Conservation (phyloP, 2,329 filamentous ascomycete genomes). For the Trichoderma arundinaceum region DNA sequence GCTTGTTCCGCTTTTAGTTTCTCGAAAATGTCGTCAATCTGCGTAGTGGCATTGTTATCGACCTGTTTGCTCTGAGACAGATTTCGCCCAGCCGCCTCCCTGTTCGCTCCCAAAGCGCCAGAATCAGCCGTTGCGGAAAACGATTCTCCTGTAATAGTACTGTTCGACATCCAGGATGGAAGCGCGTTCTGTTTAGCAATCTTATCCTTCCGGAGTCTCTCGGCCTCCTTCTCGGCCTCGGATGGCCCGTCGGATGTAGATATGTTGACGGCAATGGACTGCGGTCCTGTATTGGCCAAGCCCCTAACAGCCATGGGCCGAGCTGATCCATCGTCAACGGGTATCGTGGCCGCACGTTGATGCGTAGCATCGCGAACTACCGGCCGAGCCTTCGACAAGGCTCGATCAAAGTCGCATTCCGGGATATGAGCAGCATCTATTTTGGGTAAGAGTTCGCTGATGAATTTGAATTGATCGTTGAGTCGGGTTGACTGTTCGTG, state of each 20-base stretch:
- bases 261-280: constrained; percentile 72
- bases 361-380: constrained; percentile 71
- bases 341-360: constrained; percentile 65
- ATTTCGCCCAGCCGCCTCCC: constrained; percentile 56
- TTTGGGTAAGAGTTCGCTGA: constrained; percentile 75
- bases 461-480: constrained; percentile 80
- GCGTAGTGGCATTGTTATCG: constrained; percentile 59
- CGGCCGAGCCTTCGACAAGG: constrained; percentile 65
- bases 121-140: constrained; percentile 49
- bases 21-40: constrained; percentile 71
- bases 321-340: constrained; percentile 58
- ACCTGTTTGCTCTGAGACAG: constrained; percentile 46
- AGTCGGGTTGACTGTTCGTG: constrained; percentile 75
- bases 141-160: constrained; percentile 69
- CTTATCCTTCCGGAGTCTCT: constrained; percentile 68
- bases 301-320: constrained; percentile 73
- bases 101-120: constrained; percentile 40
- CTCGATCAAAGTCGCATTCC: constrained; percentile 74
- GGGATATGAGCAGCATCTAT: constrained; percentile 78
- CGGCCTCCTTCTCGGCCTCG: constrained; percentile 69
- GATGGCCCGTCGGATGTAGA: constrained; percentile 69
- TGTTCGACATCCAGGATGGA: constrained; percentile 73
- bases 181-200: constrained; percentile 71
- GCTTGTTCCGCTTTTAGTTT: constrained; percentile 67
- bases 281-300: constrained; percentile 67